Conservation (phyloP, 106 monocot genomes). For the Apostasia shenzhenica region DNA sequence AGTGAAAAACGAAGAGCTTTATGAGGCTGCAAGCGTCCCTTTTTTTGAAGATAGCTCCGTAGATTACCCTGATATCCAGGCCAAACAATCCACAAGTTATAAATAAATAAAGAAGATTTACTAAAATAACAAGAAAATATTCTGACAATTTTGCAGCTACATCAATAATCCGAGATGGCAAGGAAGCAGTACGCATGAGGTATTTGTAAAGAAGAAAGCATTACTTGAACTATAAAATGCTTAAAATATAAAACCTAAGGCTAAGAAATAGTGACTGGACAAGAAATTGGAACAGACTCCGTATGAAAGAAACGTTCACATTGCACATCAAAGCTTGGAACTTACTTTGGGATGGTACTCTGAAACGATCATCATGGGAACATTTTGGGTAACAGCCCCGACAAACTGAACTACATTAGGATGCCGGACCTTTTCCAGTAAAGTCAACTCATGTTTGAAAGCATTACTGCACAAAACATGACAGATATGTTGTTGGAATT, state of each 20-base stretch:
- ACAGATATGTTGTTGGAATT: neutral
- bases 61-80: conserved; percentile 56
- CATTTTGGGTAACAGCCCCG: conserved; percentile 89
- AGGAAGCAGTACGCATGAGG: too few relatives aligned
- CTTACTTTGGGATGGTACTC: conserved; percentile 76
- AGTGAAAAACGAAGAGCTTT: conserved; percentile 74
- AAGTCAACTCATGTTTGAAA: conserved; percentile 81
- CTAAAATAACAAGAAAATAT: too few relatives aligned
- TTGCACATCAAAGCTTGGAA: neutral
- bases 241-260: too few relatives aligned
- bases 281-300: too few relatives aligned
- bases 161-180: too few relatives aligned
- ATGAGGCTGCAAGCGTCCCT: conserved; percentile 52
- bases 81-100: neutral
- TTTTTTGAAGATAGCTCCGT: conserved; percentile 63
- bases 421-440: conserved; percentile 80
- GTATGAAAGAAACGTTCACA: too few relatives aligned
- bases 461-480: conserved; percentile 53
- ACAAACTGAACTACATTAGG: conserved; percentile 93
- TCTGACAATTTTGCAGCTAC: too few relatives aligned
- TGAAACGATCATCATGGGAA: conserved; percentile 94
- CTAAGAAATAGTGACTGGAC: too few relatives aligned
- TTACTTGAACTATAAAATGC: too few relatives aligned
- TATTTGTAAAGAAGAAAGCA: too few relatives aligned
- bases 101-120: neutral